Evolutionary conservation across 2,329 filamentous ascomycete species (phyloP).

Genomic region (Penicillium thymicola): DNA sequence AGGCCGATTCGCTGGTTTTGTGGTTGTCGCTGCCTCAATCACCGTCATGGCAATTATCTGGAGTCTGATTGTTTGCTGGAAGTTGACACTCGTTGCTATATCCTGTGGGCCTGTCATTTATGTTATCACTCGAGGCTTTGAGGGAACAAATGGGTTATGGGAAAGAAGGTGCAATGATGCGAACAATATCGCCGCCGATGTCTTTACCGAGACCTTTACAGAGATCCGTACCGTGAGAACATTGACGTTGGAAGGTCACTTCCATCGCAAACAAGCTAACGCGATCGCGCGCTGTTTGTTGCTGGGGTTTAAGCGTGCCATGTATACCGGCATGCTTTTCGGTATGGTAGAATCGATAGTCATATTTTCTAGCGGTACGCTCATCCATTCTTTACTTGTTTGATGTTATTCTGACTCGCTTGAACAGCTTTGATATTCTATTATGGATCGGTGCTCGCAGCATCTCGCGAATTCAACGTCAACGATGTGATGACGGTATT

Average conservation of each 20-base stretch:
- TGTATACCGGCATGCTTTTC: constrained; percentile 67
- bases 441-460: constrained; percentile 68
- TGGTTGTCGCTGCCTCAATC: constrained; percentile 66
- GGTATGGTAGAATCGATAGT: constrained; percentile 73
- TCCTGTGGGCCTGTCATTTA: constrained; percentile 66
- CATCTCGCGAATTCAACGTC: constrained; percentile 48
- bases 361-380: constrained; percentile 61
- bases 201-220: constrained; percentile 71
- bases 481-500: constrained; percentile 69
- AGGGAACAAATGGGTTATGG: constrained; percentile 65
- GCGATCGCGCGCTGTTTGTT: constrained; percentile 53
- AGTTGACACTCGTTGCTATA: constrained; percentile 73
- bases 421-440: constrained; percentile 70
- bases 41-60: constrained; percentile 66
- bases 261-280: constrained; percentile 59
- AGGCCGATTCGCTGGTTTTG: constrained; percentile 69
- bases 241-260: constrained; percentile 70
- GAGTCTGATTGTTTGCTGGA: constrained; percentile 74
- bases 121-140: constrained; percentile 62
- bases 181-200: constrained; percentile 56
- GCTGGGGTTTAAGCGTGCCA: constrained; percentile 63
- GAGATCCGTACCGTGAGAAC: constrained; percentile 77
- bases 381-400: no score
- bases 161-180: constrained; percentile 66
- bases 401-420: constrained; percentile 7